These are phyloP conservation scores for Filosporella fistucella DNA, from an alignment of 495 filamentous ascomycete genomes.

Conservation along the genomic window DNA sequence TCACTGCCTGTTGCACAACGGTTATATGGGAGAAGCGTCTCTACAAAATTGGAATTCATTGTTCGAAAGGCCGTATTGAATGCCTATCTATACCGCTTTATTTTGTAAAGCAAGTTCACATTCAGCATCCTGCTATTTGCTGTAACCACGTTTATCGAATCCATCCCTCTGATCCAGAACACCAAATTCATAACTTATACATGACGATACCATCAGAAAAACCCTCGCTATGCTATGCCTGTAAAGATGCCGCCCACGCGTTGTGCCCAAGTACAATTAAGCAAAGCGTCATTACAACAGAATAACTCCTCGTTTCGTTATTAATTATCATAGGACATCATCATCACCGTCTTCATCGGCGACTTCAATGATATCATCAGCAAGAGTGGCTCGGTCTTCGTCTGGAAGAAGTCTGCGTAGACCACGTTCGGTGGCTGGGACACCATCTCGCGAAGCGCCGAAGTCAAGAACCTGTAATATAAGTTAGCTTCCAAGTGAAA, in stretches of 20 bases:
- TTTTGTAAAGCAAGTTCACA: too few relatives aligned
- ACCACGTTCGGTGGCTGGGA: slow-evolving; percentile 70
- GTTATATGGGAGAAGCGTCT: too few relatives aligned
- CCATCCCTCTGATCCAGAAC: too few relatives aligned
- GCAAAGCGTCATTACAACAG: too few relatives aligned
- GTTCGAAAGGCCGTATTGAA: too few relatives aligned
- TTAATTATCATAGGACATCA: background rate
- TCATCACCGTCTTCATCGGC: background rate
- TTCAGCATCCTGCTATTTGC: too few relatives aligned
- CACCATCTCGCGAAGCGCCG: slow-evolving; percentile 79
- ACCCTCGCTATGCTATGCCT: slow-evolving; percentile 2
- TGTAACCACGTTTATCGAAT: too few relatives aligned
- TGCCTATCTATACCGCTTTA: too few relatives aligned
- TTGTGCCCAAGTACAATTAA: background rate
- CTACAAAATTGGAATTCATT: too few relatives aligned
- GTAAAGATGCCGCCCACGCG: background rate
- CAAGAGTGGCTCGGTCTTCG: slow-evolving; percentile 36
- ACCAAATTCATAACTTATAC: background rate
- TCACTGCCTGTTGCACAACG: too few relatives aligned
- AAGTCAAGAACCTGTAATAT: slow-evolving; percentile 77
- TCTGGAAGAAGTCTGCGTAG: slow-evolving; percentile 70
- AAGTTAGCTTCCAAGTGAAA: too few relatives aligned
- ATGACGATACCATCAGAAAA: background rate
- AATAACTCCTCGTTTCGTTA: too few relatives aligned
- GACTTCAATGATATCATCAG: slow-evolving; percentile 26